These are phyloP conservation scores for Phytophthora hibernalis DNA, from an alignment of 352 stramenopile species.

Conservation along the genomic window DNA sequence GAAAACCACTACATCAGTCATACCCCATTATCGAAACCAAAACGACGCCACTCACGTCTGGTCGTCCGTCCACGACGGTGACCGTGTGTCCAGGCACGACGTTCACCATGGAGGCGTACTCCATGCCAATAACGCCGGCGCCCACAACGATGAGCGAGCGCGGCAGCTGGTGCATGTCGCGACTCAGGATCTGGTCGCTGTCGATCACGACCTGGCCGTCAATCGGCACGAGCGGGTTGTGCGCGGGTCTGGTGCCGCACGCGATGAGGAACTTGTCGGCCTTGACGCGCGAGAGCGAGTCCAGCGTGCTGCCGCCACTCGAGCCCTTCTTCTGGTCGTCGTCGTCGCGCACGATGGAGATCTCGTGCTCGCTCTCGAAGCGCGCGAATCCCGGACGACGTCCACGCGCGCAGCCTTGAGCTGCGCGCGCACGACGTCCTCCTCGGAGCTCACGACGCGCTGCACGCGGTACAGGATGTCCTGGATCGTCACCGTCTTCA, in stretches of 20 bases:
- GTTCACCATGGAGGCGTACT: constrained; percentile 93
- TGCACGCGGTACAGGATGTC: constrained; percentile 87
- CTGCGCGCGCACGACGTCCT: constrained; percentile 85
- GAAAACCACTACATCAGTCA: background rate
- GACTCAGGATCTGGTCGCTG: constrained; percentile 83
- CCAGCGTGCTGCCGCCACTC: constrained; percentile 22
- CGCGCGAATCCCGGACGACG: constrained; percentile 72
- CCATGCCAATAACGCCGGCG: constrained; percentile 91
- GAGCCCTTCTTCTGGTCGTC: constrained; percentile 20
- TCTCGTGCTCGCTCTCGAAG: constrained; percentile 81
- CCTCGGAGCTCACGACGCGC: constrained; percentile 75
- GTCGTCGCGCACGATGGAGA: constrained; percentile 67
- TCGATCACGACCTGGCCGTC: constrained; percentile 88
- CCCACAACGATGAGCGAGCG: constrained; percentile 85
- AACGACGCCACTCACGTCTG: constrained; percentile 50
- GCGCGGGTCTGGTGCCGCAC: constrained; percentile 84
- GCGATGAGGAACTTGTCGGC: constrained; percentile 88
- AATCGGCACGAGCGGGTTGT: constrained; percentile 79
- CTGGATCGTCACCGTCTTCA: constrained; percentile 85
- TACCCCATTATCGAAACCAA: background rate
- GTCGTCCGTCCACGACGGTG: constrained; percentile 85
- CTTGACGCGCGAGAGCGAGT: constrained; percentile 53
- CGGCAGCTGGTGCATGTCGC: constrained; percentile 69
- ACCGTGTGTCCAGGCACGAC: constrained; percentile 88
- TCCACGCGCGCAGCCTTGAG: constrained; percentile 80